phyloP scores from a whole-genome alignment of 352 stramenopile species.

The Phytophthora uliginosa region DNA sequence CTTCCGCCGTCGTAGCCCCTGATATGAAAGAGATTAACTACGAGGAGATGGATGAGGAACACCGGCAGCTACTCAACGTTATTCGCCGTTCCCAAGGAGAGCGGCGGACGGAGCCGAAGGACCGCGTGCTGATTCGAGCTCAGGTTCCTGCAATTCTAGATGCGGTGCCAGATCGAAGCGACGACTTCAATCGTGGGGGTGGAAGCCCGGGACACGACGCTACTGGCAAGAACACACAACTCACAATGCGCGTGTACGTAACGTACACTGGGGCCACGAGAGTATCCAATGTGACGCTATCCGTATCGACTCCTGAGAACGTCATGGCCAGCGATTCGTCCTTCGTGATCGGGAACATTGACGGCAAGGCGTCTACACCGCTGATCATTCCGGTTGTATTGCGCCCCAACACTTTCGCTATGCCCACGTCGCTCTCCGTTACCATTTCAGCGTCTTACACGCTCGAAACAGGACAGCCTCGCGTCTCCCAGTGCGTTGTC shows the following conservation, averaged over 20 bases:
- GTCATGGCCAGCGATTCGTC: conserved; percentile 70
- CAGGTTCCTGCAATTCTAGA: conserved; percentile 84
- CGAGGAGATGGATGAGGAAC: conserved; percentile 93
- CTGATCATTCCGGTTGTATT: conserved; percentile 74
- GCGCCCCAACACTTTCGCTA: conserved; percentile 50
- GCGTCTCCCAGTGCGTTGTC: conserved; percentile 70
- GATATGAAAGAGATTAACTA: conserved; percentile 92
- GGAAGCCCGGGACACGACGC: conserved; percentile 15
- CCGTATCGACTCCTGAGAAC: conserved; percentile 71
- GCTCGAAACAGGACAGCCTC: conserved; percentile 73
- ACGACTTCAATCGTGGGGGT: conserved; percentile 48
- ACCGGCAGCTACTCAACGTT: conserved; percentile 88
- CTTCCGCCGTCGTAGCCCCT: conserved; percentile 68
- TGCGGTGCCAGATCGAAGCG: conserved; percentile 45
- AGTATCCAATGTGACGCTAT: conserved; percentile 83
- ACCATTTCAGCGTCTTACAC: conserved; percentile 81
- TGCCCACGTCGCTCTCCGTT: conserved; percentile 77
- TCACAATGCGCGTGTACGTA: conserved; percentile 87
- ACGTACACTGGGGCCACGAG: conserved; percentile 82
- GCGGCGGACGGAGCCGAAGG: conserved; percentile 71
- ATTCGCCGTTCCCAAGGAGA: conserved; percentile 84
- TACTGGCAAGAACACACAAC: conserved; percentile 42
- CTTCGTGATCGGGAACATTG: conserved; percentile 78
- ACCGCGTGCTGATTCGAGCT: conserved; percentile 77
- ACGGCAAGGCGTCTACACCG: conserved; percentile 68